phyloP scores from a whole-genome alignment of 805 yeast species.

The Torulaspora delbrueckii region DNA sequence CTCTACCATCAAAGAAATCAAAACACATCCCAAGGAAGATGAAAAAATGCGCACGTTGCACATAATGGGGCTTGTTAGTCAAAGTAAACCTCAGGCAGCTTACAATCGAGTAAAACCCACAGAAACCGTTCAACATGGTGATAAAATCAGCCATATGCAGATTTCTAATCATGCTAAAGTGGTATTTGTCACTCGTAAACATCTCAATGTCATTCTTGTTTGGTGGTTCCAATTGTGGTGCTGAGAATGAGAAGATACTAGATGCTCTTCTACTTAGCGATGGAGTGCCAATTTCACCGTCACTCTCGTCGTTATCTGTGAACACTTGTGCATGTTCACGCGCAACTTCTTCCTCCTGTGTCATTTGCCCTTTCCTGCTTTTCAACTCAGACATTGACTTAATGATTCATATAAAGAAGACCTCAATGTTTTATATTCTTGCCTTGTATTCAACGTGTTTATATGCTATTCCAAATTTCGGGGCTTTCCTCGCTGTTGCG shows the following conservation, averaged over 20 bases:
- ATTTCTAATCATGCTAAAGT: slow-evolving; percentile 78
- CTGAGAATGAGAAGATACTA: slow-evolving; percentile 48
- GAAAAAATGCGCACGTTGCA: slow-evolving; percentile 84
- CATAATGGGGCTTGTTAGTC: slow-evolving; percentile 63
- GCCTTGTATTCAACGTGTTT: neutral
- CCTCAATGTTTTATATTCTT: neutral
- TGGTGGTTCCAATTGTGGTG: slow-evolving; percentile 63
- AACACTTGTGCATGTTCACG: slow-evolving; percentile 9
- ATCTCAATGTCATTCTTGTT: slow-evolving; percentile 71
- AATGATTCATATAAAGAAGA: neutral
- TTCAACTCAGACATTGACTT: slow-evolving; percentile 10
- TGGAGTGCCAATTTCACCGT: slow-evolving; percentile 16
- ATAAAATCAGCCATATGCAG: slow-evolving; percentile 95
- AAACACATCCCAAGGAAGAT: slow-evolving; percentile 89
- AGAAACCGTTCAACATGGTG: slow-evolving; percentile 88
- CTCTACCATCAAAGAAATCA: slow-evolving; percentile 96
- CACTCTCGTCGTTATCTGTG: slow-evolving; percentile 19
- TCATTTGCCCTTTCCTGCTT: slow-evolving; percentile 9
- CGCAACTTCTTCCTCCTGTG: slow-evolving; percentile 6
- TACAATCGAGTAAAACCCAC: slow-evolving; percentile 86
- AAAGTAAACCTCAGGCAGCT: slow-evolving; percentile 77
- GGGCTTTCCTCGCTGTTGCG: slow-evolving; percentile 1
- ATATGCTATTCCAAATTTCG: neutral
- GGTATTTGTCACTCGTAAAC: slow-evolving; percentile 78
- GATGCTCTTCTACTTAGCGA: slow-evolving; percentile 51